A percentile compares a stretch with the other conserved stretches of the same genome.
These are phyloP conservation scores for Colletotrichum sidae DNA, from an alignment of 2,329 filamentous ascomycete genomes.

Conservation along the genomic window DNA sequence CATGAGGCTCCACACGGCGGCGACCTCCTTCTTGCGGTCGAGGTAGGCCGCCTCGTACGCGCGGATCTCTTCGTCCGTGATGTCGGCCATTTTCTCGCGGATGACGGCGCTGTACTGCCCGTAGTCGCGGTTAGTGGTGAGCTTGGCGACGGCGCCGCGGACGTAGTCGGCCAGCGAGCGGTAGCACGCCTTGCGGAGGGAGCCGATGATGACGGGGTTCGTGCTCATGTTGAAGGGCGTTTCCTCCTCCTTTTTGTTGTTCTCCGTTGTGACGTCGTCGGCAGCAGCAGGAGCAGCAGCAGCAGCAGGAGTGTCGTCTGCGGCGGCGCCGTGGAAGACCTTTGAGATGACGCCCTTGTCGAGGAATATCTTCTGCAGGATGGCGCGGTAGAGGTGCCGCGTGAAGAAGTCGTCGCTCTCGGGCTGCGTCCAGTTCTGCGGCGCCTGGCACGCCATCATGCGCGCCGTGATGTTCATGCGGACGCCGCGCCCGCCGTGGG, in stretches of 20 bases:
- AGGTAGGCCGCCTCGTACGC: constrained; percentile 75
- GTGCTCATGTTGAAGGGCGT: constrained; percentile 69
- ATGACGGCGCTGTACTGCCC: constrained; percentile 71
- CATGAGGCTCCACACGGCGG: constrained; percentile 94
- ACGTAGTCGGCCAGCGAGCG: constrained; percentile 80
- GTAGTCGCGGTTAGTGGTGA: constrained; percentile 69
- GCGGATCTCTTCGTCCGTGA: constrained; percentile 82
- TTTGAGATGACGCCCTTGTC: constrained; percentile 82
- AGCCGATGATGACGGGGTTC: constrained; percentile 87
- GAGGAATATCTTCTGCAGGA: constrained; percentile 92
- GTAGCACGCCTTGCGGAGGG: constrained; percentile 84
- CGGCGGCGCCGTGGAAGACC: constrained; percentile 56
- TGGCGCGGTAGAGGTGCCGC: constrained; percentile 90
- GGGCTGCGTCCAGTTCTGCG: constrained; percentile 85
- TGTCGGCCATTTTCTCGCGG: constrained; percentile 70
- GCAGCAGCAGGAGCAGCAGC: no score
- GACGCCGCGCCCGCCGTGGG: constrained; percentile 71
- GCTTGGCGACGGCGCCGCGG: constrained; percentile 81
- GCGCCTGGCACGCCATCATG: constrained; percentile 98
- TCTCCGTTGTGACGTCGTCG: not conserved
- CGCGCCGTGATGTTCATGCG: constrained; percentile 94
- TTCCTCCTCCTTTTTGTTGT: constrained; percentile 39
- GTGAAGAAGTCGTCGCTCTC: constrained; percentile 92
- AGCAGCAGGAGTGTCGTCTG: constrained; percentile 27
- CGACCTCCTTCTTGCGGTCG: constrained; percentile 81